Percentiles rank a stretch among this genome's conserved stretches.
These are phyloP conservation scores for Calvatia gigantea DNA, from an alignment of 768 basidiomycete genomes.

Conservation along the genomic window DNA sequence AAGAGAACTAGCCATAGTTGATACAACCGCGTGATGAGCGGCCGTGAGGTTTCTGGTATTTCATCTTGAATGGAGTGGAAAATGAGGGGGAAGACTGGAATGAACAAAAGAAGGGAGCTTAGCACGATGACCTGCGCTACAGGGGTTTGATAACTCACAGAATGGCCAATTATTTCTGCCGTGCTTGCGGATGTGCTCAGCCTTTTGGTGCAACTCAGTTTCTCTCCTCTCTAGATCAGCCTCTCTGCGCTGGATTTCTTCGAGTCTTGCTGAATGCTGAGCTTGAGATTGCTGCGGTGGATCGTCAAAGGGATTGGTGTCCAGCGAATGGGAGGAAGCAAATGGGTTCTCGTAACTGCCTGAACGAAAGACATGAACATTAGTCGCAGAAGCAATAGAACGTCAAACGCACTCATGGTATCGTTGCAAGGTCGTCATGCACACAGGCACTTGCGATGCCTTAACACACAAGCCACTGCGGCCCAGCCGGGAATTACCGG, in stretches of 20 bases:
- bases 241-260: conserved; percentile 76
- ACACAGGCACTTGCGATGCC: neutral
- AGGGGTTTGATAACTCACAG: conserved; percentile 47
- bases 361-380: conserved; percentile 12
- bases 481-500: conserved; percentile 4
- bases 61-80: conserved; percentile 91
- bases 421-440: conserved; percentile 17
- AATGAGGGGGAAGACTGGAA: conserved; percentile 85
- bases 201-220: conserved; percentile 63
- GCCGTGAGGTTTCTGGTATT: conserved; percentile 78
- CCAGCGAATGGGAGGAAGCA: conserved; percentile 80
- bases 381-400: conserved; percentile 4
- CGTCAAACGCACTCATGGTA: conserved; percentile 31
- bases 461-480: neutral
- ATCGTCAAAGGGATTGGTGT: conserved; percentile 90
- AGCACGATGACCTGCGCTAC: conserved; percentile 13
- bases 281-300: conserved; percentile 46
- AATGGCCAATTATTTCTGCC: conserved; percentile 94
- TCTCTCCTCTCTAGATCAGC: conserved; percentile 79
- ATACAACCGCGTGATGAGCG: conserved; percentile 82
- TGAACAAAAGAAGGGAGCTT: conserved; percentile 14
- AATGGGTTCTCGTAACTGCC: conserved; percentile 70
- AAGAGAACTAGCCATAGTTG: conserved; percentile 92
- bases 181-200: conserved; percentile 65
- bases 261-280: conserved; percentile 36